Percentiles rank a stretch among this genome's conserved stretches.
These are phyloP conservation scores for Ascochyta pisi DNA, from an alignment of 2,329 filamentous ascomycete genomes.

Conservation along the genomic window DNA sequence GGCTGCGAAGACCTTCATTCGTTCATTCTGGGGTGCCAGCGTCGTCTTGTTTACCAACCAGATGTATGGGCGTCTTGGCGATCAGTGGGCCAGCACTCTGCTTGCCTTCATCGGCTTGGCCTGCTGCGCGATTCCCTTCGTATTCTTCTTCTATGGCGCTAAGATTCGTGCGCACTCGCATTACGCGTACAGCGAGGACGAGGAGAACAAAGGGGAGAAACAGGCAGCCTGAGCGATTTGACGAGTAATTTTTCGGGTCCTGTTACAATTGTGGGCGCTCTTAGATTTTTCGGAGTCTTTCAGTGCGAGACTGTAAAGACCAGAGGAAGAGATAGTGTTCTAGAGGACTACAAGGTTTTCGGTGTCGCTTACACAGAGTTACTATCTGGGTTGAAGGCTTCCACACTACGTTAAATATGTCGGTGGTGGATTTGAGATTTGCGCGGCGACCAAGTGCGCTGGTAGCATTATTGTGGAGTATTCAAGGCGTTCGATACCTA, in stretches of 20 bases:
- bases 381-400: too few relatives aligned
- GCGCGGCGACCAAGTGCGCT: not conserved
- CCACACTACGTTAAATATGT: too few relatives aligned
- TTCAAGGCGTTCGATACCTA: constrained; percentile 12
- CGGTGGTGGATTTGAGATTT: not conserved
- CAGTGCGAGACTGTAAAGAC: too few relatives aligned
- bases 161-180: constrained; percentile 71
- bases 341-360: not conserved
- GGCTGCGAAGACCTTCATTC: constrained; percentile 80
- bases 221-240: constrained; percentile 19
- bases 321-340: too few relatives aligned
- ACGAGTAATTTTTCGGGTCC: not conserved
- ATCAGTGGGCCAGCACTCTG: constrained; percentile 78
- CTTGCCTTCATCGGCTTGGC: constrained; percentile 76
- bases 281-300: too few relatives aligned
- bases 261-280: too few relatives aligned
- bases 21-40: constrained; percentile 79
- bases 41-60: constrained; percentile 81
- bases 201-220: constrained; percentile 51
- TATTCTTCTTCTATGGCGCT: constrained; percentile 81
- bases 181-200: constrained; percentile 72
- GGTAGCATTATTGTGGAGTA: not conserved
- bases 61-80: constrained; percentile 70
- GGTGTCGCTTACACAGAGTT: too few relatives aligned
- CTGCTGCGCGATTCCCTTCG: constrained; percentile 82